Evolutionary conservation across 257 asterid species (phyloP), one percentile per base, ranked within the genome.

Genomic region (Leonotis leonurus): DNA sequence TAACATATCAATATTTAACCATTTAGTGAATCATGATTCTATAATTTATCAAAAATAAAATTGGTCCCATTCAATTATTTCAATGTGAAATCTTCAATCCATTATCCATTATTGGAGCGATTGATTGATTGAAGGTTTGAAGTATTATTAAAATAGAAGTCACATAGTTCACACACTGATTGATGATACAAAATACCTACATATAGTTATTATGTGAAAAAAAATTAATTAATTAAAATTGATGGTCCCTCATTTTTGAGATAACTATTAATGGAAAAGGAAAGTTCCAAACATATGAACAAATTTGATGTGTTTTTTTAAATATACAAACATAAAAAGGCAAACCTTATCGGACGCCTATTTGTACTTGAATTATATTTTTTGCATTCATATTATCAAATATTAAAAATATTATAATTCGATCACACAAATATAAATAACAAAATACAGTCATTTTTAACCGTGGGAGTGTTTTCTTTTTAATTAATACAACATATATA

Each of bases 231-330:
- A 21, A 20, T 8, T 6, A 25, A n/a, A 27, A 24, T 18, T 18
- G 48, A 65, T 70, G 84, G 84, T 66, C 84, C 77, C 74, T 33
- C 9, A 69, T 33, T 6, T 32, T 4, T n/a, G n/a, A n/a, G n/a
- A 35, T 8, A 35, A 35, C 41, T 10, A 35, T 5, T 63, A 32
- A 51, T 50, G 37, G 81, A 69, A 77, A 81, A 72, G n/a, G 66
- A 75, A 67, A 67, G 65, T 25, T 50, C 72, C 48, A 14, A 17
- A 52, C 5, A 20, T 63, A 22, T 63, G 67, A 46, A 36, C 70
- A 39, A 54, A n/a, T 40, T 48, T 30, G 50, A 59, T 56, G 60
- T 66, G 56, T 62, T 69, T n/a, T 30, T 33, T 69, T 71, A n/a
- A n/a, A n/a, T n/a, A n/a, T 62, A 57, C 32, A 37, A 71, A 71